phyloP scores from a whole-genome alignment of 257 asterid species.

The Nemophila menziesii region DNA sequence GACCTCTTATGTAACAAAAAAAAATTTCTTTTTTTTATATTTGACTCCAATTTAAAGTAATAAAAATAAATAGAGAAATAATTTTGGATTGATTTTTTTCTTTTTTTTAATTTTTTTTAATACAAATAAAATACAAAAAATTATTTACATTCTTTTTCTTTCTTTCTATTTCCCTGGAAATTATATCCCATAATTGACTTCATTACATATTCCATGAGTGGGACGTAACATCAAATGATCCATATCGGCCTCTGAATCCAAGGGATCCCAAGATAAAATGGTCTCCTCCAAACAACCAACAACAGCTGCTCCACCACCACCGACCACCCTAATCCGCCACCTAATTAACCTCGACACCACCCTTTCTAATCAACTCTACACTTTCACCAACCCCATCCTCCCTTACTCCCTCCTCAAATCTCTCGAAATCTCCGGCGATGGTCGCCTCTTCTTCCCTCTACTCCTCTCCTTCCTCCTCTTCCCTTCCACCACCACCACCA shows the following conservation, averaged over 20 bases:
- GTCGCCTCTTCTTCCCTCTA: conserved; percentile 79
- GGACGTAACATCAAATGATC: background rate
- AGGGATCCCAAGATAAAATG: background rate
- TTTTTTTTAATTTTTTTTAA: no score
- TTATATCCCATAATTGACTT: no score
- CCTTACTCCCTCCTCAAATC: conserved; percentile 60
- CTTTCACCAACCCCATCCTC: conserved; percentile 50
- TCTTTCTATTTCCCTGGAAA: no score
- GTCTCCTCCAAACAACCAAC: conserved; percentile 7
- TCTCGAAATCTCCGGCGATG: conserved; percentile 91
- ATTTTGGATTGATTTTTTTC: no score
- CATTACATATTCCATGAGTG: no score
- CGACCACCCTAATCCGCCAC: conserved; percentile 34
- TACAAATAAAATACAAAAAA: no score
- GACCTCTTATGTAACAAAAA: no score
- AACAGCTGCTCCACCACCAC: conserved; percentile 15
- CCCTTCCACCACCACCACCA: conserved; percentile 15
- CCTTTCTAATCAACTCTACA: conserved; percentile 58
- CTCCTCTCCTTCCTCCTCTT: conserved; percentile 38
- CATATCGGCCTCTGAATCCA: background rate
- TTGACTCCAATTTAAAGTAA: no score
- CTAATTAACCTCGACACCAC: conserved; percentile 42
- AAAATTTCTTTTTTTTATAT: no score
- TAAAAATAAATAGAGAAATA: no score
- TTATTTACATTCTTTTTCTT: no score